These are phyloP conservation scores for Raddia guianensis DNA, from an alignment of 176 grass and related monocot species.

Conservation along the genomic window DNA sequence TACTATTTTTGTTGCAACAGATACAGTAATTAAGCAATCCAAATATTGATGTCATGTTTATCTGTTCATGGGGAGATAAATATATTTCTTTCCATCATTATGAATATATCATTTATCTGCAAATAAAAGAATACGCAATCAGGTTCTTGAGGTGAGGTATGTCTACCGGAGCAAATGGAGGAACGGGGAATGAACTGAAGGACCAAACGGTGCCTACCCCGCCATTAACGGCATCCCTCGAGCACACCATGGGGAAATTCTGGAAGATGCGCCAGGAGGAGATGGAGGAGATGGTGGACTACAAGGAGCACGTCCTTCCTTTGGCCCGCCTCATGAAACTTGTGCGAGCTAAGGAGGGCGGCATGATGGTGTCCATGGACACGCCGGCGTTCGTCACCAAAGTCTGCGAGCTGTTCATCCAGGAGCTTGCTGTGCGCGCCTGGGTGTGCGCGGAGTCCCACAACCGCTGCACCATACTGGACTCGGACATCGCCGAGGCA, in stretches of 20 bases:
- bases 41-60: too few species aligned
- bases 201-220: too few species aligned
- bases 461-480: slow-evolving; percentile 1
- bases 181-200: too few species aligned
- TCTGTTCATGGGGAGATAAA: too few species aligned
- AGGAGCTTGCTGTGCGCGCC: slow-evolving; percentile 20
- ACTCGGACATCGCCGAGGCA: slow-evolving; percentile 19
- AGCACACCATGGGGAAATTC: not conserved
- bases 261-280: not conserved
- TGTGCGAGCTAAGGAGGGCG: not conserved
- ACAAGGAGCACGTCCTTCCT: not conserved
- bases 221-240: too few species aligned
- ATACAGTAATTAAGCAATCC: too few species aligned
- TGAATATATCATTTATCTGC: too few species aligned
- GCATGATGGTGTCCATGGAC: slow-evolving; percentile 3
- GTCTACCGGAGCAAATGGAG: too few species aligned
- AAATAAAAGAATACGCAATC: too few species aligned
- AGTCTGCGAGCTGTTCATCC: slow-evolving; percentile 18
- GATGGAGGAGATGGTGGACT: not conserved
- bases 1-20: too few species aligned
- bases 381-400: slow-evolving; percentile 3
- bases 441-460: slow-evolving; percentile 5
- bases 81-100: too few species aligned
- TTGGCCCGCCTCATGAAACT: not conserved
- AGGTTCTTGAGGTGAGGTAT: too few species aligned